Percentiles rank a stretch among this genome's conserved stretches.
Evolutionary conservation across 306 rosid species (phyloP).

Genomic region (Inga leiocalycina): DNA sequence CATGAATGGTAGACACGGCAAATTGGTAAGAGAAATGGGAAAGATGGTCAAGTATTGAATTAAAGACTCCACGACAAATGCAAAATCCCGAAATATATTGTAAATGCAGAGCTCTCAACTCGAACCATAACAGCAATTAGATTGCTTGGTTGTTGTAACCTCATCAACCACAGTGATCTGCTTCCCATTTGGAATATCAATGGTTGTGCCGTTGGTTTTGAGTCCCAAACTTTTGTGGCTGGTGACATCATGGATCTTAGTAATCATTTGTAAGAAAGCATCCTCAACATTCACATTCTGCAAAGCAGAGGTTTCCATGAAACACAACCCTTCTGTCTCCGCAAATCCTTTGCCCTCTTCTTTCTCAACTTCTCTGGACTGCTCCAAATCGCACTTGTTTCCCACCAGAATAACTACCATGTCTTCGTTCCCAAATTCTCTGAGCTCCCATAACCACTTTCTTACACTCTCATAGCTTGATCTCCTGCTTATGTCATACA

Average conservation of each 20-base stretch:
- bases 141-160: slow-evolving; percentile 70
- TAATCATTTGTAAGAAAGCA: slow-evolving; percentile 71
- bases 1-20: neutral
- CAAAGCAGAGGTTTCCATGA: slow-evolving; percentile 95
- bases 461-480: slow-evolving; percentile 57
- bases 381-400: slow-evolving; percentile 68
- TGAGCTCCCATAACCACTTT: slow-evolving; percentile 76
- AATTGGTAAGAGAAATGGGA: neutral
- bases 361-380: slow-evolving; percentile 61
- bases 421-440: slow-evolving; percentile 71
- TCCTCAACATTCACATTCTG: slow-evolving; percentile 84
- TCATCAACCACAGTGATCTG: slow-evolving; percentile 58
- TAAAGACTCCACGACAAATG: neutral
- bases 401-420: slow-evolving; percentile 85
- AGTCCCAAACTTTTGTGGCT: slow-evolving; percentile 57
- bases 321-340: slow-evolving; percentile 66
- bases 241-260: slow-evolving; percentile 61
- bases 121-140: slow-evolving; percentile 49
- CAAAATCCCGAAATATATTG: slow-evolving; percentile 11
- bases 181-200: slow-evolving; percentile 48
- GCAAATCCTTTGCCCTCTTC: slow-evolving; percentile 75
- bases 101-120: neutral
- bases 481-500: slow-evolving; percentile 74
- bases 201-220: slow-evolving; percentile 34
- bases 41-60: neutral